These are phyloP conservation scores for Begonia peltatifolia DNA, from an alignment of 306 rosid species.

Conservation along the genomic window DNA sequence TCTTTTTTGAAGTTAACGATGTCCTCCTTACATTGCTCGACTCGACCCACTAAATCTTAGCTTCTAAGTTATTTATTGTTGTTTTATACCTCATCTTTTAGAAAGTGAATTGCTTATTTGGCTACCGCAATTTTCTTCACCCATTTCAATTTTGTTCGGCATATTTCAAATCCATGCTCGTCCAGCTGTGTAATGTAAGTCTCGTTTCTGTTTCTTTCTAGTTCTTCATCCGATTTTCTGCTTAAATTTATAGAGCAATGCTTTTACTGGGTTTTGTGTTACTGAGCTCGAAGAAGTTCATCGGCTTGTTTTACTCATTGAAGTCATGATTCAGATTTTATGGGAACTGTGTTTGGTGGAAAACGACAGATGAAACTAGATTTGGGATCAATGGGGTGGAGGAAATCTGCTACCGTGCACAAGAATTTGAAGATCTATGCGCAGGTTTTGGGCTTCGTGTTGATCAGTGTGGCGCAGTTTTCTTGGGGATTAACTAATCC, in stretches of 20 bases:
- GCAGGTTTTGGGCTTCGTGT: constrained; percentile 21
- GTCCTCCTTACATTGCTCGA: constrained; percentile 12
- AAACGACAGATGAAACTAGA: constrained; percentile 17
- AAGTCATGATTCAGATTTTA: too few relatives aligned
- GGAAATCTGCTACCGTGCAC: constrained; percentile 37
- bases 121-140: constrained; percentile 5
- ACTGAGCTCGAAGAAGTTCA: constrained; percentile 24
- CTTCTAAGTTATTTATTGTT: constrained; percentile 18
- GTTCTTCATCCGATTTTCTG: not conserved
- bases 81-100: constrained; percentile 5
- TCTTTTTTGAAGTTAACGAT: too few relatives aligned
- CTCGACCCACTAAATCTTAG: constrained; percentile 31
- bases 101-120: constrained; percentile 8
- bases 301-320: not conserved
- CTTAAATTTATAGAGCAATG: too few relatives aligned
- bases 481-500: constrained; percentile 57
- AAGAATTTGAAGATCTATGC: constrained; percentile 30
- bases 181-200: constrained; percentile 21
- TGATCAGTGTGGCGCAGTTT: constrained; percentile 37
- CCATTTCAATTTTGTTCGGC: constrained; percentile 25
- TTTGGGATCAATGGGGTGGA: constrained; percentile 39
- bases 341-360: constrained; percentile 16
- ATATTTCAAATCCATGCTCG: constrained; percentile 24
- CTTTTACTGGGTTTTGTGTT: not conserved
- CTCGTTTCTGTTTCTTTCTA: not conserved